Conservation (phyloP, 805 yeast species). For the Pichia cabralensis region DNA sequence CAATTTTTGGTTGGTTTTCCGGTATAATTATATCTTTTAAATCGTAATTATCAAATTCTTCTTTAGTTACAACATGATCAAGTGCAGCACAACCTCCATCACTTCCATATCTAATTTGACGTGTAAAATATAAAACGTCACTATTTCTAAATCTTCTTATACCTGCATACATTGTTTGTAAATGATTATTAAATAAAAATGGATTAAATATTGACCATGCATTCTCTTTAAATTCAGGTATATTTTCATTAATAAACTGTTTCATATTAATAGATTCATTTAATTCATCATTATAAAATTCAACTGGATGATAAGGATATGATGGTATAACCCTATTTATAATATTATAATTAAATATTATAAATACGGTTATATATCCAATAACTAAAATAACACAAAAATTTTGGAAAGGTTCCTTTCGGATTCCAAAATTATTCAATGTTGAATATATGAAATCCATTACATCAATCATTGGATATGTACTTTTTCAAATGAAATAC, state of each 20-base stretch:
- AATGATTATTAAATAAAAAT: conserved; percentile 54
- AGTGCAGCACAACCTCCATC: conserved; percentile 71
- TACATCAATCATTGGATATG: neutral
- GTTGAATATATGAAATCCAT: neutral
- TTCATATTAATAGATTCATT: conserved; percentile 10
- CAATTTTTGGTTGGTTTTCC: conserved; percentile 27
- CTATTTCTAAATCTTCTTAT: conserved; percentile 39
- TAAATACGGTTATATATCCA: neutral
- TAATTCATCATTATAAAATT: conserved; percentile 1
- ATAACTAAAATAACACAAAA: conserved; percentile 8
- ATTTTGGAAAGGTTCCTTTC: conserved; percentile 3
- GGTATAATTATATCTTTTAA: conserved; percentile 22
- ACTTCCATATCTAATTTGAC: conserved; percentile 45
- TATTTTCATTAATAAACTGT: conserved; percentile 14
- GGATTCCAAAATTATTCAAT: conserved; percentile 1
- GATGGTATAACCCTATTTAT: conserved; percentile 10
- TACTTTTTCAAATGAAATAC: neutral
- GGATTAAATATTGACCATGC: conserved; percentile 53
- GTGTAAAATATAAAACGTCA: conserved; percentile 61
- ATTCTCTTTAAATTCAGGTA: conserved; percentile 37
- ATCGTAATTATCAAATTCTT: conserved; percentile 15
- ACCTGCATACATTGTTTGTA: conserved; percentile 69
- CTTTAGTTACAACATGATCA: conserved; percentile 53
- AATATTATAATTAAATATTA: conserved; percentile 7
- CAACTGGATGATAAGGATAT: conserved; percentile 8